Evolutionary conservation across 345 rosid genomes (phyloP).

Genomic region (Bruguiera sexangula): DNA sequence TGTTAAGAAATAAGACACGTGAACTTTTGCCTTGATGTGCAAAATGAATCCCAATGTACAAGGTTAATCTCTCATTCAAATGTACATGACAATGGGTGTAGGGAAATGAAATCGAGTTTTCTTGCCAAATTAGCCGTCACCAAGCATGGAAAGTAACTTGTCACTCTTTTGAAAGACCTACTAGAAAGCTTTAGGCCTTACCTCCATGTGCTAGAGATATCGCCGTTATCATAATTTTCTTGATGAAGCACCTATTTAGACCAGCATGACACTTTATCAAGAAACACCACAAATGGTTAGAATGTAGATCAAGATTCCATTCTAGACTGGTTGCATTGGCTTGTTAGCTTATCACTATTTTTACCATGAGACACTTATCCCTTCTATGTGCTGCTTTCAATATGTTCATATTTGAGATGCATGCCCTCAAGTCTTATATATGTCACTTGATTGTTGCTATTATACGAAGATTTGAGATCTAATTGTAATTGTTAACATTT

Average conservation of each 20-base stretch:
- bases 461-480: not conserved
- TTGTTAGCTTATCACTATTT: conserved; percentile 1
- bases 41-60: too few species aligned
- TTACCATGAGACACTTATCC: not conserved
- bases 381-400: not conserved
- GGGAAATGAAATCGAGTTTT: not conserved
- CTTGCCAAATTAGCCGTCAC: not conserved
- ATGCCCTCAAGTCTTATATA: conserved; percentile 7
- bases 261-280: too few species aligned
- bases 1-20: too few species aligned
- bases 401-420: not conserved
- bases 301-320: not conserved
- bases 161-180: not conserved
- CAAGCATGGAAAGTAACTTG: not conserved
- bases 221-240: not conserved
- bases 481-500: conserved; percentile 3
- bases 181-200: not conserved
- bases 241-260: too few species aligned
- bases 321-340: conserved; percentile 12
- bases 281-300: too few species aligned
- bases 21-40: too few species aligned
- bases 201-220: not conserved
- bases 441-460: not conserved
- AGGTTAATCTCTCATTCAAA: not conserved
- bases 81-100: not conserved